Percentiles rank a stretch among this genome's conserved stretches.
Evolutionary conservation across 2,329 filamentous ascomycete species (phyloP).

Genomic region (Parastagonospora nodorum): DNA sequence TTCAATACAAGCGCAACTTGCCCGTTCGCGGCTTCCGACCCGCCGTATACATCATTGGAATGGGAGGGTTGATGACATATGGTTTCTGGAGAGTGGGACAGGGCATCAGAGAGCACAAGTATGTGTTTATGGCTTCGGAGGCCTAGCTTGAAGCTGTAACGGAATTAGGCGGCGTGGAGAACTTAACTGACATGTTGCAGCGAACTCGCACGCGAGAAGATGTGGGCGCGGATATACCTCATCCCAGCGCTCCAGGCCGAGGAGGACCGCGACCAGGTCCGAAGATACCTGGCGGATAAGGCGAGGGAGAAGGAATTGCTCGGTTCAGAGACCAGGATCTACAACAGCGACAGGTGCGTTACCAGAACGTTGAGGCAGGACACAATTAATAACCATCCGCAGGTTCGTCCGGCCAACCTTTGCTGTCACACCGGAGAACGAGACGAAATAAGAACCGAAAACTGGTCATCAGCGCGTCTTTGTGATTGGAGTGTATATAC

Average conservation of each 20-base stretch:
- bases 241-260: constrained; percentile 94
- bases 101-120: constrained; percentile 92
- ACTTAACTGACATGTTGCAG: constrained; percentile 55
- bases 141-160: not conserved
- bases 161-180: not conserved
- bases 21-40: constrained; percentile 90
- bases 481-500: constrained; percentile 21
- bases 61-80: constrained; percentile 80
- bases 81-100: constrained; percentile 86
- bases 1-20: constrained; percentile 98
- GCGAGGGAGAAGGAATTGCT: constrained; percentile 88
- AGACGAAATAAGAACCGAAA: constrained; percentile 58
- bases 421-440: constrained; percentile 69
- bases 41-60: constrained; percentile 74
- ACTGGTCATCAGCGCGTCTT: not conserved
- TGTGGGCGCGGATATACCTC: constrained; percentile 95
- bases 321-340: constrained; percentile 81
- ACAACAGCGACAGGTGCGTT: constrained; percentile 83
- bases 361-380: too few relatives aligned
- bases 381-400: constrained; percentile 10
- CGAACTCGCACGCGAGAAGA: constrained; percentile 94
- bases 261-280: constrained; percentile 92
- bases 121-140: constrained; percentile 44
- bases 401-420: constrained; percentile 74
- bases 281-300: constrained; percentile 84